These are phyloP conservation scores for Clitopilus passeckerianus DNA, from an alignment of 768 basidiomycete genomes.

Conservation along the genomic window DNA sequence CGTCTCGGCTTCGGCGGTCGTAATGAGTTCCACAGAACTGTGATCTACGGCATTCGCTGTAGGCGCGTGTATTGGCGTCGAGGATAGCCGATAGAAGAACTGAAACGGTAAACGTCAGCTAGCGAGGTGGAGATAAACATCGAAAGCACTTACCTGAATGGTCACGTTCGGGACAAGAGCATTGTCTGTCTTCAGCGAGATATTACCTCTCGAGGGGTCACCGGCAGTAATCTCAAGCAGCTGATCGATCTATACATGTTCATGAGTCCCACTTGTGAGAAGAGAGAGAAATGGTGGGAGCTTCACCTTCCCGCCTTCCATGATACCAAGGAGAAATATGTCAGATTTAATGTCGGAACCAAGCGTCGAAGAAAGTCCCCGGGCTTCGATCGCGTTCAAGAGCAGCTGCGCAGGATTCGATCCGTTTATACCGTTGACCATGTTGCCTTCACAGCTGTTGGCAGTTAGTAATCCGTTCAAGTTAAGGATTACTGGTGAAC, in stretches of 20 bases:
- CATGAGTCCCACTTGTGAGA: background rate
- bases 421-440: conserved; percentile 53
- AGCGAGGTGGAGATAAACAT: background rate
- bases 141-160: conserved; percentile 34
- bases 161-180: conserved; percentile 45
- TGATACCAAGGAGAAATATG: conserved; percentile 50
- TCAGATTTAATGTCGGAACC: conserved; percentile 40
- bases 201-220: conserved; percentile 63
- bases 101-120: conserved; percentile 12
- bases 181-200: conserved; percentile 51
- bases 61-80: conserved; percentile 1
- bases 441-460: conserved; percentile 64
- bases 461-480: background rate
- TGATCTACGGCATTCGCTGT: background rate
- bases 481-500: background rate
- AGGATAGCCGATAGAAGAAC: conserved; percentile 37
- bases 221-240: conserved; percentile 63
- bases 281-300: background rate
- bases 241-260: conserved; percentile 29
- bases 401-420: conserved; percentile 60
- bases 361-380: conserved; percentile 17
- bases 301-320: conserved; percentile 24
- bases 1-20: conserved; percentile 12
- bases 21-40: conserved; percentile 8
- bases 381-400: conserved; percentile 42